Evolutionary conservation across 2,329 filamentous ascomycete species (phyloP).

Genomic region (Neoarthrinium moseri): DNA sequence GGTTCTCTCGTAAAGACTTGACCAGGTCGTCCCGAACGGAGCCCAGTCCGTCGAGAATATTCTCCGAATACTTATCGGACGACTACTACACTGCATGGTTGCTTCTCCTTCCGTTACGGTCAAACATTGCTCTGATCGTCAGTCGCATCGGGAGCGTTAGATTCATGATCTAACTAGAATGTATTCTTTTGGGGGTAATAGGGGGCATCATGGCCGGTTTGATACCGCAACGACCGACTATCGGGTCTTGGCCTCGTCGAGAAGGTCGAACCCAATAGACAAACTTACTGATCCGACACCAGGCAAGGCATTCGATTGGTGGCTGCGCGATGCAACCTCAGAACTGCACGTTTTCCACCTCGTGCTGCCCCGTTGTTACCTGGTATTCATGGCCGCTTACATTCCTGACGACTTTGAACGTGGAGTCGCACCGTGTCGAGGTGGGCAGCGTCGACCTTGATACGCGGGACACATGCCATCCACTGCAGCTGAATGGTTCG

Average conservation of each 20-base stretch:
- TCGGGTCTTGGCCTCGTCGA: conserved; percentile 4
- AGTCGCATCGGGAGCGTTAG: not conserved
- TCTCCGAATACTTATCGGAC: not conserved
- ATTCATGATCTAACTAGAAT: not conserved
- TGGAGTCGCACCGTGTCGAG: too few species aligned
- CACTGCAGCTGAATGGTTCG: too few species aligned
- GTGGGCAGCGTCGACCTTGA: too few species aligned
- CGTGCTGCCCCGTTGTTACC: not conserved
- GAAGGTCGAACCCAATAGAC: conserved; percentile 3
- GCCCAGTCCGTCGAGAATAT: not conserved
- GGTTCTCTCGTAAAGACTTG: not conserved
- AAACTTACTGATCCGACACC: not conserved
- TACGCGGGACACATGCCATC: too few species aligned
- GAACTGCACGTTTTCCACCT: conserved; percentile 5
- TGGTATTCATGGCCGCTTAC: not conserved
- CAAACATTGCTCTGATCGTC: not conserved
- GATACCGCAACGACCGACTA: conserved; percentile 1
- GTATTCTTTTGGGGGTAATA: not conserved
- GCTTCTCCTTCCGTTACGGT: conserved; percentile 4
- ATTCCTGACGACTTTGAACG: too few species aligned
- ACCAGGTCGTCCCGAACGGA: not conserved
- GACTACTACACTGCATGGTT: not conserved
- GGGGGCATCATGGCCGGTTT: too few species aligned
- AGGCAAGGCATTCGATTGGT: not conserved
- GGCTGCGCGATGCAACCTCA: not conserved